Base-by-base conservation (phyloP, 345 rosid species). In the Salix suchowensis region DNA sequence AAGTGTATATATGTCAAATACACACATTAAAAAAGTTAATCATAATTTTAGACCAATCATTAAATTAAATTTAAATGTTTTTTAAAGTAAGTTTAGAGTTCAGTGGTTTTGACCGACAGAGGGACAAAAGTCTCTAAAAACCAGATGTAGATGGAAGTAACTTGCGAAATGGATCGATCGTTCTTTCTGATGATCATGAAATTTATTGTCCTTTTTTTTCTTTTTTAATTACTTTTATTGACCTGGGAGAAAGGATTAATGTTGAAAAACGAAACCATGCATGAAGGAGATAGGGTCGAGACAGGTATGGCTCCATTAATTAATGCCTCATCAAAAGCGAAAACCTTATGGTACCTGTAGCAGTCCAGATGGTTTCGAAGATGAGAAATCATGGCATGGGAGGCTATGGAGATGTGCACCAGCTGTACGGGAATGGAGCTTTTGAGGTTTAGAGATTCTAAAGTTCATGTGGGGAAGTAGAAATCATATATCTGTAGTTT, bases 261-360 rank as follows among this genome's bases (percentile, higher is more conserved):
- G 10, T 21, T 3, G 50, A 28, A 34, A 62, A 34, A 70, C 48
- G 42, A 11, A 23, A 50, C 26, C 40, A 9, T 12, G 13, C n/a
- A 65, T 40, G 12, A 60, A 62, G 40, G 6, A 39, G 74, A 32
- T 21, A 26, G 1, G 62, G 12, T 46, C 39, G 74, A 81, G 75
- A 77, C 60, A 39, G 26, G 50, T 71, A 68, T 7, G 74, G 75
- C 75, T 71, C 50, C 80, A 24, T 34, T 71, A 71, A 71, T 40
- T 70, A 48, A 77, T 48, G 34, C 39, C 66, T 65, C 0, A 8
- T 65, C 0, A 8, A 40, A 64, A 64, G 3, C 3, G 13, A 12
- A 14, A 28, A 64, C 21, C 18, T 32, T 7, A 18, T 66, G 73
- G 58, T 46, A 23, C 28, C 14, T 72, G 65, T 15, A 64, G 44